These are phyloP conservation scores for Coemansia sp. DNA, from an alignment of 192 early-diverging fungal genomes.

Conservation along the genomic window DNA sequence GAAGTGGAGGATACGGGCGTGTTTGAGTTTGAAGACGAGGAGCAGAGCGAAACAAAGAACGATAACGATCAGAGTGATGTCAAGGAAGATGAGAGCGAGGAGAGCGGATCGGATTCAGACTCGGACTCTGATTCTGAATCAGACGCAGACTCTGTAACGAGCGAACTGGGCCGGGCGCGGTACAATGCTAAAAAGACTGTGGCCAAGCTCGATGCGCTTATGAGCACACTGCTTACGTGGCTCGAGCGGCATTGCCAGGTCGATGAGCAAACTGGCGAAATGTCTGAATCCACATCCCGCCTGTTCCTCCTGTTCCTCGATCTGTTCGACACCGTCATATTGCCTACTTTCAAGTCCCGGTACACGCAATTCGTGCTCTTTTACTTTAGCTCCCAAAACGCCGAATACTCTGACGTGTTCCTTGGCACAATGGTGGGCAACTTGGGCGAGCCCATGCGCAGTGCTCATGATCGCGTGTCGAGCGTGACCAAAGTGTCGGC, in stretches of 20 bases:
- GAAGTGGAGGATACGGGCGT: slow-evolving; percentile 41
- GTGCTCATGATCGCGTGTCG: slow-evolving; percentile 58
- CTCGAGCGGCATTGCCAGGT: slow-evolving; percentile 41
- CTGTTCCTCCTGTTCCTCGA: slow-evolving; percentile 70
- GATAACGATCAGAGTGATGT: slow-evolving; percentile 1
- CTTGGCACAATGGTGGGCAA: slow-evolving; percentile 70
- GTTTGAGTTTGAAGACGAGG: slow-evolving; percentile 60
- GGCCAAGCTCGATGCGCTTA: slow-evolving; percentile 72
- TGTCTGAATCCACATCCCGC: slow-evolving; percentile 45
- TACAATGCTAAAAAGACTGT: slow-evolving; percentile 57
- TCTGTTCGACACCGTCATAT: slow-evolving; percentile 74
- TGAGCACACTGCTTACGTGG: slow-evolving; percentile 66
- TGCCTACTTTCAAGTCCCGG: slow-evolving; percentile 85
- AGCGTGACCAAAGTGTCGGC: slow-evolving; percentile 72
- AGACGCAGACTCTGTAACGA: slow-evolving; percentile 35
- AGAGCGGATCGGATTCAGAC: not conserved
- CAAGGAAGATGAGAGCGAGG: not conserved
- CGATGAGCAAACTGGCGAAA: slow-evolving; percentile 23
- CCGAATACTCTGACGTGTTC: slow-evolving; percentile 74
- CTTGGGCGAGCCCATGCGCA: slow-evolving; percentile 42
- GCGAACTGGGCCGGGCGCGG: slow-evolving; percentile 27
- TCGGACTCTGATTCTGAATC: slow-evolving; percentile 11
- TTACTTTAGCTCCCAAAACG: slow-evolving; percentile 68
- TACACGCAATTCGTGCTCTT: slow-evolving; percentile 93
- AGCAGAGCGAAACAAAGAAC: not conserved